Conservation (phyloP, 2,329 filamentous ascomycete genomes). For the Phialophora verrucosa region DNA sequence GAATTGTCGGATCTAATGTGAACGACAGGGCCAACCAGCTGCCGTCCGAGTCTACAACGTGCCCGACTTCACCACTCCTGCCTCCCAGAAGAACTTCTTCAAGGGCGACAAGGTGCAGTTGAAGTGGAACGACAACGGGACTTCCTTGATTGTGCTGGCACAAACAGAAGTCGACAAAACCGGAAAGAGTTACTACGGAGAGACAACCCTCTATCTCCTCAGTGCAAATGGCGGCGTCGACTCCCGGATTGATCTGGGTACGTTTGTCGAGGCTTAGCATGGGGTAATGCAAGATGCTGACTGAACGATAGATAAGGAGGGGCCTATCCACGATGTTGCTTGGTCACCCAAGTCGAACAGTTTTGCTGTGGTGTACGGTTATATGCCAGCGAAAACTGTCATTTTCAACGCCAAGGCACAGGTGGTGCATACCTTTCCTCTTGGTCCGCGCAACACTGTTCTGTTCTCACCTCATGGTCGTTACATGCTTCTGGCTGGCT, state of each 20-base stretch:
- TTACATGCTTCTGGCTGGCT: conserved; percentile 92
- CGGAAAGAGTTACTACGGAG: conserved; percentile 98
- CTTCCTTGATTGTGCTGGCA: conserved; percentile 88
- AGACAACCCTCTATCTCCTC: conserved; percentile 94
- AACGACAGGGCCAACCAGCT: conserved; percentile 81
- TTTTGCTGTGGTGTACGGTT: conserved; percentile 96
- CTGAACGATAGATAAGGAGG: conserved; percentile 78
- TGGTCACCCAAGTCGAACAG: conserved; percentile 98
- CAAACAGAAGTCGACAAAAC: conserved; percentile 98
- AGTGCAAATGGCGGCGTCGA: conserved; percentile 92
- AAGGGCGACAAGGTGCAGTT: conserved; percentile 99
- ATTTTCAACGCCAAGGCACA: conserved; percentile 93
- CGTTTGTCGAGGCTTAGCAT: conserved; percentile 44
- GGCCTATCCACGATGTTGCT: conserved; percentile 95
- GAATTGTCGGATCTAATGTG: conserved; percentile 30
- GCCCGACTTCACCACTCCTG: conserved; percentile 78
- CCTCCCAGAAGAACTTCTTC: conserved; percentile 98
- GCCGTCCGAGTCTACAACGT: conserved; percentile 94
- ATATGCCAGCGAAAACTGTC: conserved; percentile 98
- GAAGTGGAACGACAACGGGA: conserved; percentile 95
- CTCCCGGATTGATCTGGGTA: conserved; percentile 77
- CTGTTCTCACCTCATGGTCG: conserved; percentile 91
- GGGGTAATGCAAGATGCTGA: conserved; percentile 15
- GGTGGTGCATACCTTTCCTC: conserved; percentile 80
- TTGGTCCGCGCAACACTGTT: conserved; percentile 92